phyloP scores from a whole-genome alignment of 2,329 filamentous ascomycete genomes.

The Pyrenophora seminiperda region DNA sequence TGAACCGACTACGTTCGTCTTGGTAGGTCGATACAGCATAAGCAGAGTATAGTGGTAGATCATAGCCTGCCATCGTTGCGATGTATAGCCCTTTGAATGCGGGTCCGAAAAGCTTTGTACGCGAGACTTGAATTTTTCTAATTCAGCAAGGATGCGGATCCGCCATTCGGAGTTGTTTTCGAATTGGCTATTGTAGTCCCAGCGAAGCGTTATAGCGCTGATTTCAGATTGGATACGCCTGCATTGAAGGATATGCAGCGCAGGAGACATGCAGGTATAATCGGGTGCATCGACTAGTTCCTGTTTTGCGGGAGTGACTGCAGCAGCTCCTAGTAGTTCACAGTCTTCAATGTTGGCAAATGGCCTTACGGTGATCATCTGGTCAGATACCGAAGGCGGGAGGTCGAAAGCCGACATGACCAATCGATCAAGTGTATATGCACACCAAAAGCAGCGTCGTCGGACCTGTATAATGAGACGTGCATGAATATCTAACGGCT shows the following conservation, averaged over 20 bases:
- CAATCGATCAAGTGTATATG: constrained; percentile 25
- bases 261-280: constrained; percentile 23
- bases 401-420: constrained; percentile 26
- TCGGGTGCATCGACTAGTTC: constrained; percentile 16
- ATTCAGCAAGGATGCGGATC: constrained; percentile 20
- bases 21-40: constrained; percentile 25
- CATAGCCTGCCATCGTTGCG: constrained; percentile 28
- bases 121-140: constrained; percentile 23
- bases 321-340: constrained; percentile 15
- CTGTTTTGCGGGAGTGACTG: constrained; percentile 7
- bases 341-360: constrained; percentile 26
- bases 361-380: constrained; percentile 20
- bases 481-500: neutral
- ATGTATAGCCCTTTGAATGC: constrained; percentile 26
- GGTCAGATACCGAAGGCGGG: constrained; percentile 22
- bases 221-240: constrained; percentile 29
- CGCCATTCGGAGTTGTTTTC: constrained; percentile 24
- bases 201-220: constrained; percentile 21
- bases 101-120: constrained; percentile 25
- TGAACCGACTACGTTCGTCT: constrained; percentile 18
- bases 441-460: constrained; percentile 28
- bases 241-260: constrained; percentile 27
- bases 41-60: constrained; percentile 28
- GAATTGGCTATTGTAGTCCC: constrained; percentile 18
- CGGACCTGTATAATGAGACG: constrained; percentile 19